phyloP scores from a whole-genome alignment of 2,329 filamentous ascomycete genomes.

The Cadophora sp. region DNA sequence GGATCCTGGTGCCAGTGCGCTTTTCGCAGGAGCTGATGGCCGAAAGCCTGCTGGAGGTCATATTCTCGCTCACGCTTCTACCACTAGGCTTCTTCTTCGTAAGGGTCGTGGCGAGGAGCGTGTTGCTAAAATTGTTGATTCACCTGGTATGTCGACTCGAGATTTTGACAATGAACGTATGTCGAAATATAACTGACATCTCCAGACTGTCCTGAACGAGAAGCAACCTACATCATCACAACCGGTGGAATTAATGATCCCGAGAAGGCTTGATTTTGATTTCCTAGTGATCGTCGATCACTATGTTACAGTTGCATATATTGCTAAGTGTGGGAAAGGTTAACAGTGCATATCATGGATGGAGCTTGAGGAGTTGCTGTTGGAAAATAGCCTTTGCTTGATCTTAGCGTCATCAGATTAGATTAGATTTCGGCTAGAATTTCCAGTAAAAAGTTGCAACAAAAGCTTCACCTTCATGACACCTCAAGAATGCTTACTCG shows the following conservation, averaged over 20 bases:
- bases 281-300: neutral
- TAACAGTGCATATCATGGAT: conserved; percentile 21
- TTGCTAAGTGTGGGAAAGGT: neutral
- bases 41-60: conserved; percentile 72
- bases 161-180: neutral
- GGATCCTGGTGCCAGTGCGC: conserved; percentile 70
- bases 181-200: neutral
- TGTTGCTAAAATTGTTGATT: conserved; percentile 73
- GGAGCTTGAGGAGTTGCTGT: conserved; percentile 32
- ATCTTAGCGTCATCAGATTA: conserved; percentile 37
- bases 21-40: conserved; percentile 72
- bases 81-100: conserved; percentile 68
- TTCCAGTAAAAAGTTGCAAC: conserved; percentile 32
- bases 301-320: conserved; percentile 7
- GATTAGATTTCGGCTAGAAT: conserved; percentile 38
- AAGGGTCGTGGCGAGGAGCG: conserved; percentile 74
- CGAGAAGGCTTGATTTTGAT: conserved; percentile 58
- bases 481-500: neutral
- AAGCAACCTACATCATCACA: conserved; percentile 75
- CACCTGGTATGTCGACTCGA: conserved; percentile 56
- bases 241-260: conserved; percentile 72
- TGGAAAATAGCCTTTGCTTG: conserved; percentile 29
- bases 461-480: conserved; percentile 22
- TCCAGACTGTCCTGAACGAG: conserved; percentile 63
- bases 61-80: conserved; percentile 72